Evolutionary conservation across 1,284 basidiomycete species (phyloP), one percentile per base, ranked within the genome.

Genomic region (Takashimella koratensis): DNA sequence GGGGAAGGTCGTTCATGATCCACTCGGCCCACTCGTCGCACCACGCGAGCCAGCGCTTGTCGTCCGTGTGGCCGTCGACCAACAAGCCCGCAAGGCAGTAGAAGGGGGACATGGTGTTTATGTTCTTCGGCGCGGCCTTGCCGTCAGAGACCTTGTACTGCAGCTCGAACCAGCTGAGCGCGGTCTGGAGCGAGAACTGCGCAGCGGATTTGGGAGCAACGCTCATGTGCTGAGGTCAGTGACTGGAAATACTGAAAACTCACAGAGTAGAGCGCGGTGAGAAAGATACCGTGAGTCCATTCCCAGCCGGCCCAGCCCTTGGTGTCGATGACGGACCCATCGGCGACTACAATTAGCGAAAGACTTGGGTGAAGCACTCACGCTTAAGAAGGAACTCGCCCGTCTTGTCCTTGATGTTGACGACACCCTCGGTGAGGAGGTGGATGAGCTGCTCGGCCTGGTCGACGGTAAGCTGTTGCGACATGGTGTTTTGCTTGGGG

Each of bases 221-320:
- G 8, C 60, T 62, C 3, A 67, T 60, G 62, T 72, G 70, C 69
- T 74, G 19, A 45, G 40, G 5, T 52, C 39, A 43, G 43, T 39
- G 11, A 12, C 23, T 12, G 25, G 11, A 26, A 4, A 12, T 13
- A 3, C 12, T 13, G 8, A 23, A 8, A n/a, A 51, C 56, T 27
- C 46, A 60, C 58, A 25, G 53, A 51, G 36, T 57, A 54, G 42
- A 67, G 42, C 1, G 62, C 66, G 4, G 63, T 68, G 10, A 63
- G 40, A 0, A 63, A 68, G 16, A 71, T 63, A 53, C 83, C 83
- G 64, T 84, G 83, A 5, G 83, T 84, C 83, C 83, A 85, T 75
- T 85, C 83, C 83, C 83, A 85, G 2, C 70, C 71, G 52, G 82
- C 78, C 83, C 83, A 85, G 3, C 83, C 82, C 62, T 85, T 85